phyloP scores from a whole-genome alignment of 2,329 filamentous ascomycete genomes.

The Ascosphaera acerosa region DNA sequence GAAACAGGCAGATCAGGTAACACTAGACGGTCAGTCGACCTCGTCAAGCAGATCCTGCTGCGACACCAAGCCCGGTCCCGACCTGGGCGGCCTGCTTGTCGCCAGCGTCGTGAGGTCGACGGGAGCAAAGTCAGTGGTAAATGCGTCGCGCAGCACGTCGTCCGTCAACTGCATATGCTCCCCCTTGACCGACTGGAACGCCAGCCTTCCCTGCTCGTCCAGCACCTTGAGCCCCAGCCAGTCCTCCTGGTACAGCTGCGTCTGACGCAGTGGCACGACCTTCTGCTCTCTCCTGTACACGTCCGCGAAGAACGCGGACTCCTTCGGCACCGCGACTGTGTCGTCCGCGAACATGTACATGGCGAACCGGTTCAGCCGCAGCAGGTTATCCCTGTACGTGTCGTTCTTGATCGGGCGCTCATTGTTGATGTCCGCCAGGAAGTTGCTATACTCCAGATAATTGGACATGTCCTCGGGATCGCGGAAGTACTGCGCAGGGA shows the following conservation, averaged over 20 bases:
- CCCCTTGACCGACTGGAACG: slow-evolving; percentile 47
- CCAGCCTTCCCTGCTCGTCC: slow-evolving; percentile 53
- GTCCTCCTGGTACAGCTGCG: slow-evolving; percentile 61
- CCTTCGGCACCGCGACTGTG: slow-evolving; percentile 63
- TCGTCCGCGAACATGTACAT: slow-evolving; percentile 84
- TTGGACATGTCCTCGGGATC: slow-evolving; percentile 38
- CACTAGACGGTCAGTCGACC: too few relatives aligned
- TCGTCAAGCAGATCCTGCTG: too few relatives aligned
- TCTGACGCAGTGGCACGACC: slow-evolving; percentile 39
- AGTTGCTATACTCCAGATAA: slow-evolving; percentile 64
- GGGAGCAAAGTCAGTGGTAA: slow-evolving; percentile 25
- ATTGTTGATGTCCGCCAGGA: slow-evolving; percentile 90
- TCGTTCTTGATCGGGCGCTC: slow-evolving; percentile 52
- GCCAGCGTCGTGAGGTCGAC: too few relatives aligned
- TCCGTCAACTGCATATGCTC: slow-evolving; percentile 62
- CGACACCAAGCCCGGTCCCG: too few relatives aligned
- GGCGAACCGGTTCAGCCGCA: slow-evolving; percentile 46
- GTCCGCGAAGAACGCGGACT: slow-evolving; percentile 76
- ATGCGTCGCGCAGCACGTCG: slow-evolving; percentile 37
- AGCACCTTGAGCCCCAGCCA: slow-evolving; percentile 69
- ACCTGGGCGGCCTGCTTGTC: too few relatives aligned
- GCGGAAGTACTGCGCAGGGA: slow-evolving; percentile 90
- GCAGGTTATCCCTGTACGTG: slow-evolving; percentile 46
- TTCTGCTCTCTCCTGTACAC: slow-evolving; percentile 41
- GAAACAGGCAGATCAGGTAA: too few relatives aligned